Evolutionary conservation across 495 filamentous ascomycete genomes (phyloP).

Genomic region (Amorphotheca resinae): DNA sequence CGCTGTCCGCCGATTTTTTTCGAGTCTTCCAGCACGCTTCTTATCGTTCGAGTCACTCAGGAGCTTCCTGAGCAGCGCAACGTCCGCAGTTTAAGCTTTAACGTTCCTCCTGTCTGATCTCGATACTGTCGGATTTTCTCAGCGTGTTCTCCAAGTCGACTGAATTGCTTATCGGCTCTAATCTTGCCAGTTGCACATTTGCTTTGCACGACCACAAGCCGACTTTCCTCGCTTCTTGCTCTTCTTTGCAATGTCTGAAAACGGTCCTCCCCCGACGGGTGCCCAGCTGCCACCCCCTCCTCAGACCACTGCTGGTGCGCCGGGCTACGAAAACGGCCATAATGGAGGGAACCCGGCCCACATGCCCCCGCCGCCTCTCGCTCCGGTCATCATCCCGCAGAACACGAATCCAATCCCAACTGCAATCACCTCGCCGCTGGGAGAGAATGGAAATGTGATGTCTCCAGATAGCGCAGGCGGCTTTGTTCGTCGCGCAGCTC

Average conservation of each 20-base stretch:
- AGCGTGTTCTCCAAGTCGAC: constrained; percentile 4
- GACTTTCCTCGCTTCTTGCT: constrained; percentile 7
- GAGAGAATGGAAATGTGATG: constrained; percentile 53
- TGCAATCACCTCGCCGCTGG: constrained; percentile 79
- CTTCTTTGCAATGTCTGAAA: constrained; percentile 50
- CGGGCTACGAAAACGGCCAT: constrained; percentile 54
- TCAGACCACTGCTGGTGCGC: constrained; percentile 52
- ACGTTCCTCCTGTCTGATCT: constrained; percentile 13
- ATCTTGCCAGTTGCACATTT: constrained; percentile 4
- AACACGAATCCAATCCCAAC: constrained; percentile 94
- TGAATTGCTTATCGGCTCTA: constrained; percentile 8
- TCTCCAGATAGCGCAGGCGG: constrained; percentile 70
- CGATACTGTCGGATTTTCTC: constrained; percentile 9
- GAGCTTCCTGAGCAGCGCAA: constrained; percentile 9
- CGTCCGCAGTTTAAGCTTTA: constrained; percentile 7
- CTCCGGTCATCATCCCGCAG: constrained; percentile 83
- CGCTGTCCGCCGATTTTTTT: constrained; percentile 9
- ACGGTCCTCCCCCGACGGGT: constrained; percentile 38
- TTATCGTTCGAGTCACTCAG: constrained; percentile 18
- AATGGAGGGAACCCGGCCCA: constrained; percentile 53
- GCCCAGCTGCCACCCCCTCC: constrained; percentile 53
- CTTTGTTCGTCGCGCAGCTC: constrained; percentile 81
- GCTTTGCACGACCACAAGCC: constrained; percentile 4
- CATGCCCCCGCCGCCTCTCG: constrained; percentile 87
- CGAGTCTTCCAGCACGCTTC: constrained; percentile 15